Base-by-base conservation (phyloP, 2,329 filamentous ascomycete species). In the Exophiala calicioides region DNA sequence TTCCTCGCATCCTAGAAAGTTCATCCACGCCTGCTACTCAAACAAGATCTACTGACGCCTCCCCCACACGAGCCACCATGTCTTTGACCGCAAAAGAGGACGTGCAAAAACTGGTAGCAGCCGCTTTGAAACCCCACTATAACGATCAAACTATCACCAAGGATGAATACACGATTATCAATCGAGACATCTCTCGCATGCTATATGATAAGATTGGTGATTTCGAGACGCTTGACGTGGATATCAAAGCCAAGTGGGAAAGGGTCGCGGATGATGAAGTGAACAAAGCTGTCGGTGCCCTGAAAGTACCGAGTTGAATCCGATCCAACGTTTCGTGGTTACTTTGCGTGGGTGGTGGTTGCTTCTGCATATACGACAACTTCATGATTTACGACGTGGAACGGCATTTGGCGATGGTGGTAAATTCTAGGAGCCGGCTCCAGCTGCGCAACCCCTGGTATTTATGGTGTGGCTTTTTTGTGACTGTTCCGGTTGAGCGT, bases 141-240 rank as follows among this genome's bases (percentile, higher is more conserved):
- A 80, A 84, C 53, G 85, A 85, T 31, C 84, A 86, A 58, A 80
- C 85, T 53, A 78, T 97, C 52, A 89, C 84, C 13, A 88, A 90
- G 58, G 88, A 95, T 50, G 86, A 96, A 67, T 98, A 95, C 66
- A 91, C 88, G 2, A 82, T 82, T 46, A 95, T 97, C 68, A 97
- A 97, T 64, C 84, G 90, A 53, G 85, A 86, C 50, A 84, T 97
- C 24, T 96, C 89, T 31, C 85, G 89, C 47, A 87, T 85, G 70
- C 74, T 98, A 48, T 98, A 98, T 68, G 89, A 83, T 23, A 72
- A 73, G 35, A 76, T 81, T 19, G 76, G 75, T 4, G 74, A 75
- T 27, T 74, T 75, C 10, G 69, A 75, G 15, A 68, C 74, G 18
- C 75, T 93, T 21, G 80, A 86, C 60, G 77, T 85, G 16, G 79